These are phyloP conservation scores for Pulveroboletus sp. DNA, from an alignment of 768 basidiomycete species.

Conservation along the genomic window DNA sequence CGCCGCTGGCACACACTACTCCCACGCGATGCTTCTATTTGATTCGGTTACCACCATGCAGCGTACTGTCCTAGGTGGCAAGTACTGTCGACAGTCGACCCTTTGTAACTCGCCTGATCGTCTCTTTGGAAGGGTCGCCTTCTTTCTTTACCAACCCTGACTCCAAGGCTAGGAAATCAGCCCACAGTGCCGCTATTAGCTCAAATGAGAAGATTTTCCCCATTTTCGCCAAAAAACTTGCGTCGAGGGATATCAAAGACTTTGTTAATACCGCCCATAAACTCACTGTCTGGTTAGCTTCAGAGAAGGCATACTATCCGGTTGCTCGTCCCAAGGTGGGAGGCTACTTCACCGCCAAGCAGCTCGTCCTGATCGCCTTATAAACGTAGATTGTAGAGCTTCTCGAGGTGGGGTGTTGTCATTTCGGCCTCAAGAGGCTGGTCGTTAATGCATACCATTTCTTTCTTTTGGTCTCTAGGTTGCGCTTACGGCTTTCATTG, in stretches of 20 bases:
- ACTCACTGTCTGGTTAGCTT: constrained; percentile 41
- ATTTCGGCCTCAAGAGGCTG: neutral
- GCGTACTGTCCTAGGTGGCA: constrained; percentile 5
- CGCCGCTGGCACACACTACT: neutral
- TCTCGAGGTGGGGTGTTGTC: constrained; percentile 37
- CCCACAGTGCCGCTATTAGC: constrained; percentile 17
- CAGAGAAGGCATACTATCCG: constrained; percentile 49
- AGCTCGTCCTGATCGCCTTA: constrained; percentile 2
- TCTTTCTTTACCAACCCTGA: neutral
- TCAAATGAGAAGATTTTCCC: constrained; percentile 37
- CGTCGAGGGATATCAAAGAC: constrained; percentile 23
- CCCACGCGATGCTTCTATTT: constrained; percentile 6
- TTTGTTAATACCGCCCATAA: constrained; percentile 29
- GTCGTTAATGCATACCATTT: neutral
- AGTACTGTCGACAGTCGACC: neutral
- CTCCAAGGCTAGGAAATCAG: constrained; percentile 12
- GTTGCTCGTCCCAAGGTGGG: constrained; percentile 46
- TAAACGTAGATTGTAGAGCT: constrained; percentile 46
- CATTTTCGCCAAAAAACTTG: constrained; percentile 31
- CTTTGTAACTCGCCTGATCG: neutral
- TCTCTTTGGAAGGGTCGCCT: constrained; percentile 6
- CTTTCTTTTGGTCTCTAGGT: constrained; percentile 15
- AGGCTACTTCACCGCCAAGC: neutral
- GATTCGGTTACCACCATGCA: constrained; percentile 11
- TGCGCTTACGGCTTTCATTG: constrained; percentile 16